Evolutionary conservation across 1,284 basidiomycete species (phyloP), one percentile per base, ranked within the genome.

Genomic region (Ustilago shanxiensis): DNA sequence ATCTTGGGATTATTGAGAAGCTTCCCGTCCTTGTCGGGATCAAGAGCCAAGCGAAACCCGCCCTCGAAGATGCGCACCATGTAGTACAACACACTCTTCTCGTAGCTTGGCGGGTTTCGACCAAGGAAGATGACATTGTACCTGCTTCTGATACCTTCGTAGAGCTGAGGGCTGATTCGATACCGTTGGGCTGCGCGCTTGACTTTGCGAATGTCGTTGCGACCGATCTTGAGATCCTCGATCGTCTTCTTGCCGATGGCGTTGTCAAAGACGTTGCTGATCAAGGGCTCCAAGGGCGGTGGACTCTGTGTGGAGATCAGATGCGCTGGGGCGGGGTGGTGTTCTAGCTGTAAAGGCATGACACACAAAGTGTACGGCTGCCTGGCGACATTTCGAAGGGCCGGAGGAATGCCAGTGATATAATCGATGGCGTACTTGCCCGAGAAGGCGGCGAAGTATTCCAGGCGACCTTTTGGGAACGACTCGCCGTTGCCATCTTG

Each of bases 81-180:
- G 28, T 28, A 45, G 59, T 66, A 69, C 6, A 72, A 37, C 7
- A 60, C 52, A 47, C 52, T 62, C 50, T 66, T 69, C 33, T 77
- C 74, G 62, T 72, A 77, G 6, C 33, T 41, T 6, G 60, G 53
- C 3, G 68, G 54, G 16, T 65, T 54, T 8, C 16, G 24, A 14
- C 74, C 74, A 3, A 51, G 52, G 35, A 72, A 77, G 59, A 77
- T 66, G 18, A 77, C 20, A 29, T 72, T 77, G 66, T 72, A 77
- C 41, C 54, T 55, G 60, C 61, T 61, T 29, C 62, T 53, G 28
- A 77, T 72, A 14, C 53, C 29, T 22, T 69, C 59, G 59, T 60
- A 65, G 0, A 69, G 44, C 52, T 49, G 37, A 9, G 29, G 24
- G 14, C 28, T 50, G 59, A 77, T 55, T 6, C 62, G 29, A 29